Evolutionary conservation across 345 rosid species (phyloP).

Genomic region (Brassica incana): DNA sequence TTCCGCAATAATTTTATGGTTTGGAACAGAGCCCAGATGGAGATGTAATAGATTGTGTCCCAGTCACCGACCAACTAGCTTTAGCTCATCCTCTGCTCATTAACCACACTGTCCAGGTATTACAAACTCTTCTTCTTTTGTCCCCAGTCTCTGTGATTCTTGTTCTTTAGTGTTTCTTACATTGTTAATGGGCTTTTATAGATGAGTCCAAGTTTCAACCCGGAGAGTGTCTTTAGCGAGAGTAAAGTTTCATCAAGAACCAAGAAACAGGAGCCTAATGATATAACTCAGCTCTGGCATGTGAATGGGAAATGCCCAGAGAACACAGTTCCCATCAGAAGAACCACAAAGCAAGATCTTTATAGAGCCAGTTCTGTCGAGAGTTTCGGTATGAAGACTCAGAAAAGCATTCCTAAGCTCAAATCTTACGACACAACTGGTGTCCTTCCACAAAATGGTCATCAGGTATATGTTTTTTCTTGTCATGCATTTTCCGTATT

Average conservation of each 20-base stretch:
- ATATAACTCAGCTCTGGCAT: constrained; percentile 56
- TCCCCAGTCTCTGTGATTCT: neutral
- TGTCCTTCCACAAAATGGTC: constrained; percentile 52
- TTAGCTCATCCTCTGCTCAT: constrained; percentile 62
- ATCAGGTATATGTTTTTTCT: constrained; percentile 37
- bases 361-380: constrained; percentile 53
- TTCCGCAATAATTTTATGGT: neutral
- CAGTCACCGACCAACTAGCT: constrained; percentile 63
- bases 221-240: constrained; percentile 56
- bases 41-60: constrained; percentile 65
- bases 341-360: constrained; percentile 54
- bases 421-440: constrained; percentile 65
- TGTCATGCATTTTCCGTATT: neutral
- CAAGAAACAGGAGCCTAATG: constrained; percentile 34
- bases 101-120: constrained; percentile 76
- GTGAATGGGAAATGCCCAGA: constrained; percentile 54
- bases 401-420: constrained; percentile 48
- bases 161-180: constrained; percentile 2
- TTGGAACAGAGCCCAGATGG: constrained; percentile 62
- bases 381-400: constrained; percentile 59
- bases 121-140: neutral
- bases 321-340: constrained; percentile 60
- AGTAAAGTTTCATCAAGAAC: constrained; percentile 43
- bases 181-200: constrained; percentile 27
- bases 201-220: constrained; percentile 59